phyloP scores from a whole-genome alignment of 257 asterid species.

The Nicotiana undulata region DNA sequence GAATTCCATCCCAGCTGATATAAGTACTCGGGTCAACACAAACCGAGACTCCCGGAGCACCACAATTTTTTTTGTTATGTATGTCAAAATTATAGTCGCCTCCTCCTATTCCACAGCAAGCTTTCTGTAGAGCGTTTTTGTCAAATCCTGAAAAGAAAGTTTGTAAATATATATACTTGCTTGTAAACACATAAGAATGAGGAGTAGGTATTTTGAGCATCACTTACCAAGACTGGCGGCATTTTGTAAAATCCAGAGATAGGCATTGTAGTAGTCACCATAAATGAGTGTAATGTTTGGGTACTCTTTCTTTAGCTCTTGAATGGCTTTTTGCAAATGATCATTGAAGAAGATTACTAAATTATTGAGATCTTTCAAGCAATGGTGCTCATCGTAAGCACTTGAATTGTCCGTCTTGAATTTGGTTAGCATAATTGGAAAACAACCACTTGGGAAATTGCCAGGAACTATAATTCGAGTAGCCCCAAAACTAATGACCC shows the following conservation, averaged over 20 bases:
- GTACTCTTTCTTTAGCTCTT: slow-evolving; percentile 7
- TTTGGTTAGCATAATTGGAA: slow-evolving; percentile 9
- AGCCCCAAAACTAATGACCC: slow-evolving; percentile 6
- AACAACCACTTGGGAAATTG: slow-evolving; percentile 18
- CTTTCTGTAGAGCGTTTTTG: neutral
- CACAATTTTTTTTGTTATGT: slow-evolving; percentile 4
- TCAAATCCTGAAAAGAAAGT: slow-evolving; percentile 12
- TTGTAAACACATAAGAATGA: no score
- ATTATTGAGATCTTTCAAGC: slow-evolving; percentile 13
- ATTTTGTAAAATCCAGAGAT: neutral
- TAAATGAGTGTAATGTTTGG: slow-evolving; percentile 11
- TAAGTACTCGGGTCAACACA: slow-evolving; percentile 4
- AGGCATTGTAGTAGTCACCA: slow-evolving; percentile 15
- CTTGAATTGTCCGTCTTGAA: neutral
- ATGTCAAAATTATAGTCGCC: slow-evolving; percentile 12
- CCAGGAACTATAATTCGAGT: slow-evolving; percentile 14
- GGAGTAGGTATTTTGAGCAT: neutral
- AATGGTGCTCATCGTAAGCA: slow-evolving; percentile 7
- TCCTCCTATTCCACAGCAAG: slow-evolving; percentile 31
- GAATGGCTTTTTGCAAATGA: slow-evolving; percentile 10
- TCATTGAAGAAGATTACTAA: slow-evolving; percentile 5
- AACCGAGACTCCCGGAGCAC: neutral
- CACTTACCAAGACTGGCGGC: neutral
- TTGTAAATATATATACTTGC: neutral
- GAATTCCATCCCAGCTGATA: slow-evolving; percentile 26